Percentiles rank a stretch among this genome's conserved stretches.
Evolutionary conservation across 2,329 filamentous ascomycete genomes (phyloP).

Genomic region (Stachybotrys chartarum): DNA sequence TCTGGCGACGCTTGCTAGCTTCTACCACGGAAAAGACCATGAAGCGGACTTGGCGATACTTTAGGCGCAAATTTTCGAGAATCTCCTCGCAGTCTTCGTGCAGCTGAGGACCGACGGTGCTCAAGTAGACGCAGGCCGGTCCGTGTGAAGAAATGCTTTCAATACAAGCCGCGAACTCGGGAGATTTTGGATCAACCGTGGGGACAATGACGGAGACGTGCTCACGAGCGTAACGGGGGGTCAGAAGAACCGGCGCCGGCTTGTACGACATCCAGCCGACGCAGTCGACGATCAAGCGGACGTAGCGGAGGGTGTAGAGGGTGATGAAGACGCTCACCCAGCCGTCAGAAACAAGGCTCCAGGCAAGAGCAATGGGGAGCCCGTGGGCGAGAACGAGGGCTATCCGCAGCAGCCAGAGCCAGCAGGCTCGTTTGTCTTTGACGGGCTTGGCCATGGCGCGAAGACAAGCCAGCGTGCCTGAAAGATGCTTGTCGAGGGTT

Average conservation of each 20-base stretch:
- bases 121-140: conserved; percentile 32
- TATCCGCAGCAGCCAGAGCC: neutral
- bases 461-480: too few species aligned
- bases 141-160: conserved; percentile 28
- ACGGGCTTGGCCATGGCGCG: too few species aligned
- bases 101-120: conserved; percentile 32
- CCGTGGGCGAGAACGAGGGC: neutral
- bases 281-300: conserved; percentile 35
- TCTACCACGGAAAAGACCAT: conserved; percentile 20
- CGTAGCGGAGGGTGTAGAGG: conserved; percentile 32
- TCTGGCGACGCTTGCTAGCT: conserved; percentile 42
- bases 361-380: neutral
- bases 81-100: conserved; percentile 7
- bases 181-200: conserved; percentile 36
- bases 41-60: conserved; percentile 13
- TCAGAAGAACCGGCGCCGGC: conserved; percentile 16
- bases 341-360: conserved; percentile 7
- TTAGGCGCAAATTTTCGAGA: conserved; percentile 1
- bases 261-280: conserved; percentile 32
- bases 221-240: conserved; percentile 20
- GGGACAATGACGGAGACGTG: conserved; percentile 47
- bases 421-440: neutral
- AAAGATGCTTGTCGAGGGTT: too few species aligned
- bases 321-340: conserved; percentile 13
- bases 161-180: conserved; percentile 34